Evolutionary conservation across 2,329 filamentous ascomycete species (phyloP).

Genomic region (Zymoseptoria crescenta): DNA sequence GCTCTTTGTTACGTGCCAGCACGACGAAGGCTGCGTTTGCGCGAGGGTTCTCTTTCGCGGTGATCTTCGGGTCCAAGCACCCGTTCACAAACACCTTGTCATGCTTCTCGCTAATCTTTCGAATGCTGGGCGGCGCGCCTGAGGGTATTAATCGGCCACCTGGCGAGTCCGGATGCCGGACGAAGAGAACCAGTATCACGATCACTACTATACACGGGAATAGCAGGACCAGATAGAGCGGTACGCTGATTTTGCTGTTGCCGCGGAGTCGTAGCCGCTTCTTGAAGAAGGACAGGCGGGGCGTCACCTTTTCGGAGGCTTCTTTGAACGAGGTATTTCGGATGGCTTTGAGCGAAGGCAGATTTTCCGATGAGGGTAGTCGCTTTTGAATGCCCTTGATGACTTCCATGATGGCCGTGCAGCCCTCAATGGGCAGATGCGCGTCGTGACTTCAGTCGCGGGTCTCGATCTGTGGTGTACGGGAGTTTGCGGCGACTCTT

Average conservation of each 20-base stretch:
- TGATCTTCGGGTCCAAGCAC: slow-evolving; percentile 65
- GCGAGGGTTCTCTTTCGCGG: slow-evolving; percentile 62
- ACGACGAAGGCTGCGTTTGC: slow-evolving; percentile 96
- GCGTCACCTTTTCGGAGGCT: slow-evolving; percentile 35
- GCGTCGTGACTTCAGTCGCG: slow-evolving; percentile 13
- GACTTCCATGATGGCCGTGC: slow-evolving; percentile 33
- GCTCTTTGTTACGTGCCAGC: slow-evolving; percentile 87
- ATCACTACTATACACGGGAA: slow-evolving; percentile 89
- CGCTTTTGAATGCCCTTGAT: slow-evolving; percentile 39
- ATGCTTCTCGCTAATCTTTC: slow-evolving; percentile 89
- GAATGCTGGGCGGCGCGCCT: slow-evolving; percentile 79
- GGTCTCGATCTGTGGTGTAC: slow-evolving; percentile 2
- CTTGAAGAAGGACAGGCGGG: slow-evolving; percentile 69
- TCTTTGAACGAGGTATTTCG: slow-evolving; percentile 29
- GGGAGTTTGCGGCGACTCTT: not conserved
- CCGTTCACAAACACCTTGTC: slow-evolving; percentile 94
- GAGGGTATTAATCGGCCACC: slow-evolving; percentile 80
- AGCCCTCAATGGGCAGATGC: slow-evolving; percentile 15
- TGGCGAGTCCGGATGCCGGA: slow-evolving; percentile 76
- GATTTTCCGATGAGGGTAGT: slow-evolving; percentile 36
- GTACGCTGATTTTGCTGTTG: slow-evolving; percentile 87
- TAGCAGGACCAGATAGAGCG: slow-evolving; percentile 81
- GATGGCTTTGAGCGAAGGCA: slow-evolving; percentile 39
- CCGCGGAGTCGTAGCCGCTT: slow-evolving; percentile 80
- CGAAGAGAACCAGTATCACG: slow-evolving; percentile 81